Conservation (phyloP, 1,139 yeast species). For the Geotrichum reessii region DNA sequence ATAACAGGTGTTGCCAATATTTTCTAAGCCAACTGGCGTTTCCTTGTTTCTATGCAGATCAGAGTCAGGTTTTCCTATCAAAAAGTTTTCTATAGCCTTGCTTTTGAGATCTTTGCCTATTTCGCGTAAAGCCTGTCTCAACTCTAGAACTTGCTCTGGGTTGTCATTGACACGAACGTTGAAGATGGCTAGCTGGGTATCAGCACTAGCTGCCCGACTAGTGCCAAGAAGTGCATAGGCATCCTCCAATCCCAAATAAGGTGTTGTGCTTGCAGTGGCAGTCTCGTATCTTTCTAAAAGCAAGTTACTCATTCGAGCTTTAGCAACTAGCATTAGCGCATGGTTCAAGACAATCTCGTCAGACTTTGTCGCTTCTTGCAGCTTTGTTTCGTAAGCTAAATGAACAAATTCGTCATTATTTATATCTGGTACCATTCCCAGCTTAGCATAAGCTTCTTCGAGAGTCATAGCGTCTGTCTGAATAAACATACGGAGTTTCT, state of each 20-base stretch:
- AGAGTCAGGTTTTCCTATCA: conserved; percentile 22
- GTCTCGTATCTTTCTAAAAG: conserved; percentile 34
- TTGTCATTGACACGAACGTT: conserved; percentile 33
- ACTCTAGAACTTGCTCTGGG: conserved; percentile 30
- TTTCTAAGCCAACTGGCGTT: conserved; percentile 57
- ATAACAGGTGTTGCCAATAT: conserved; percentile 94
- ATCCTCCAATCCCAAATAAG: conserved; percentile 44
- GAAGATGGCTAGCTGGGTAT: conserved; percentile 26
- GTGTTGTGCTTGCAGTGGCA: conserved; percentile 20
- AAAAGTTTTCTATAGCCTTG: conserved; percentile 24
- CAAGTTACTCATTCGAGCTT: conserved; percentile 44
- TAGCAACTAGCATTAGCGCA: conserved; percentile 57
- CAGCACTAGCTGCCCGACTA: conserved; percentile 16
- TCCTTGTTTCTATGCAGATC: conserved; percentile 13
- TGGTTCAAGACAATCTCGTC: conserved; percentile 28
- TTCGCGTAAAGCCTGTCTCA: conserved; percentile 34
- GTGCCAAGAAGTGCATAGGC: conserved; percentile 49
- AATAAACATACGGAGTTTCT: conserved; percentile 42
- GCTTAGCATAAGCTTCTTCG: conserved; percentile 46
- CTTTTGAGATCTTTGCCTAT: conserved; percentile 33
- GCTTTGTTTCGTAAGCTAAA: conserved; percentile 16
- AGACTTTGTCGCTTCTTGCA: conserved; percentile 9
- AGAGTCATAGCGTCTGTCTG: conserved; percentile 52
- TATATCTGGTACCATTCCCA: conserved; percentile 11
- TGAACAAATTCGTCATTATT: conserved; percentile 17